phyloP scores from a whole-genome alignment of 768 basidiomycete species.

The Crepidotus variabilis region DNA sequence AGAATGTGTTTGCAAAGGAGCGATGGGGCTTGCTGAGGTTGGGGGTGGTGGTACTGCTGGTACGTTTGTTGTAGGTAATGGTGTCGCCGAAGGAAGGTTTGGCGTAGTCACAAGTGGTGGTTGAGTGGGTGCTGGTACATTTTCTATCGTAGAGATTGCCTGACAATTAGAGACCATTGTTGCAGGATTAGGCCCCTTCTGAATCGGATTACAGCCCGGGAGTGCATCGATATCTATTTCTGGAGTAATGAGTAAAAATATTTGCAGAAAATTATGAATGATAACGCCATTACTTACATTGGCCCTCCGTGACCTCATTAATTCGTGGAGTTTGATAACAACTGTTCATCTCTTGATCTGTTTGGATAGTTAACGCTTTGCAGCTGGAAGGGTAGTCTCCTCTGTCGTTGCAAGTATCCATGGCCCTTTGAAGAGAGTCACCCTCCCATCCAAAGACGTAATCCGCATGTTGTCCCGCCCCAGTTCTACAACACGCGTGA shows the following conservation, averaged over 20 bases:
- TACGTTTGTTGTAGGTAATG: background rate
- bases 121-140: background rate
- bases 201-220: no score
- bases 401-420: constrained; percentile 15
- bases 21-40: background rate
- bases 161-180: background rate
- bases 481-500: constrained; percentile 7
- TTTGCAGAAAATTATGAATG: background rate
- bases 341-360: background rate
- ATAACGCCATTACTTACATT: background rate
- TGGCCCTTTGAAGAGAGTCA: no score
- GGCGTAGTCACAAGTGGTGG: background rate
- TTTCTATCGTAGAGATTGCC: background rate
- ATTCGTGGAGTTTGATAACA: background rate
- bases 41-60: background rate
- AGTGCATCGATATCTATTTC: background rate
- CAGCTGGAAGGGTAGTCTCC: background rate
- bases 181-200: background rate
- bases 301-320: background rate
- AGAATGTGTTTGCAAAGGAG: background rate
- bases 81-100: background rate
- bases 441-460: constrained; percentile 21
- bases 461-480: constrained; percentile 21
- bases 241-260: background rate
- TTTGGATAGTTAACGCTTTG: background rate